Evolutionary conservation across 2,329 filamentous ascomycete species (phyloP).

Genomic region (Fusarium nelsonii): DNA sequence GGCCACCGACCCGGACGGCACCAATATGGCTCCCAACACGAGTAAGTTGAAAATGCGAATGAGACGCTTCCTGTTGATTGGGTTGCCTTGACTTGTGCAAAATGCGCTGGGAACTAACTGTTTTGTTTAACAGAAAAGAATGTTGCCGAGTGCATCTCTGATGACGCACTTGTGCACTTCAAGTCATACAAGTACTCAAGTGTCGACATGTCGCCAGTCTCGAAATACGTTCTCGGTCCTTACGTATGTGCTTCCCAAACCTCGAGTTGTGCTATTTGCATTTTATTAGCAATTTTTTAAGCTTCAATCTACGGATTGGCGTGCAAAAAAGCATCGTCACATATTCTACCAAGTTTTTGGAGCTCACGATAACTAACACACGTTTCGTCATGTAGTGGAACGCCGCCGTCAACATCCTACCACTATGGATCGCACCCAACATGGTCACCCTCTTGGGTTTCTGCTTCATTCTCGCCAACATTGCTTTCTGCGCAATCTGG

Average conservation of each 20-base stretch:
- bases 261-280: conserved; percentile 9
- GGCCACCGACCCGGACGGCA: conserved; percentile 44
- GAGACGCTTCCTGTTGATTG: background rate
- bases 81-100: background rate
- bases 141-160: conserved; percentile 80
- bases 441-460: conserved; percentile 97
- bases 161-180: conserved; percentile 90
- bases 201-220: conserved; percentile 95
- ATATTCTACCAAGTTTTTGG: conserved; percentile 7
- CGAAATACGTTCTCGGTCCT: conserved; percentile 91
- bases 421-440: conserved; percentile 96
- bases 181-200: conserved; percentile 97
- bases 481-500: conserved; percentile 78
- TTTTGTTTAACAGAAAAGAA: conserved; percentile 57
- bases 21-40: conserved; percentile 53
- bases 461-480: conserved; percentile 90
- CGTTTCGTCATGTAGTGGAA: conserved; percentile 79
- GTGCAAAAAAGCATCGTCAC: background rate
- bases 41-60: conserved; percentile 43
- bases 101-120: conserved; percentile 12
- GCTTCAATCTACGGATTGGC: background rate
- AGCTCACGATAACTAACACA: conserved; percentile 39
- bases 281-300: background rate
- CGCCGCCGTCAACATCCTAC: conserved; percentile 89
- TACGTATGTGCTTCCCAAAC: conserved; percentile 75